phyloP scores from a whole-genome alignment of 2,329 filamentous ascomycete species.

The Neonectria punicea region DNA sequence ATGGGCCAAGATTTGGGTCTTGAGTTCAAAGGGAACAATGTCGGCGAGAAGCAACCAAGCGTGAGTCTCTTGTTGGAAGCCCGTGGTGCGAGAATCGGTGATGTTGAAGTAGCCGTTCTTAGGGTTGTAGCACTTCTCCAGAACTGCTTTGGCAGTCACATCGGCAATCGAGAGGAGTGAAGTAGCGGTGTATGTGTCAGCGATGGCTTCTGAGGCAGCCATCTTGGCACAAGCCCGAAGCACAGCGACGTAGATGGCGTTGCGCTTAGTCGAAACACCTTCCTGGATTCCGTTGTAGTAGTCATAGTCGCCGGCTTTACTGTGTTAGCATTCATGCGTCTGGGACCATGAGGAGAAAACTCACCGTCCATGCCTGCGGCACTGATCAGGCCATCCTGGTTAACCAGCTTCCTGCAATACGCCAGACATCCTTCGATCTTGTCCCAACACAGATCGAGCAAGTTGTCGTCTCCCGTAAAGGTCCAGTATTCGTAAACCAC shows the following conservation, averaged over 20 bases:
- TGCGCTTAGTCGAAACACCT: slow-evolving; percentile 2
- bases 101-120: slow-evolving; percentile 12
- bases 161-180: neutral
- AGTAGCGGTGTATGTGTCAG: neutral
- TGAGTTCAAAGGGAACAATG: neutral
- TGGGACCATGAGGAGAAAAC: neutral
- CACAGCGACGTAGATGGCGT: neutral
- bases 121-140: slow-evolving; percentile 7
- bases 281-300: neutral
- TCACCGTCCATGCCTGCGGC: neutral
- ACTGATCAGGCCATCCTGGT: neutral
- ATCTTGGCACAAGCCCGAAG: neutral
- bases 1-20: neutral
- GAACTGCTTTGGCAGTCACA: neutral
- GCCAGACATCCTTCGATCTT: neutral
- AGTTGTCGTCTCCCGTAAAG: slow-evolving; percentile 7
- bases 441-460: slow-evolving; percentile 2
- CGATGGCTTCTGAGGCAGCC: neutral
- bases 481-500: slow-evolving; percentile 8
- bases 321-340: neutral
- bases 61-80: slow-evolving; percentile 9
- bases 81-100: neutral
- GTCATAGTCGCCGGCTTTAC: neutral
- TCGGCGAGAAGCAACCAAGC: neutral
- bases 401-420: neutral